These are phyloP conservation scores for Clonostachys solani DNA, from an alignment of 2,329 filamentous ascomycete species.

Conservation along the genomic window DNA sequence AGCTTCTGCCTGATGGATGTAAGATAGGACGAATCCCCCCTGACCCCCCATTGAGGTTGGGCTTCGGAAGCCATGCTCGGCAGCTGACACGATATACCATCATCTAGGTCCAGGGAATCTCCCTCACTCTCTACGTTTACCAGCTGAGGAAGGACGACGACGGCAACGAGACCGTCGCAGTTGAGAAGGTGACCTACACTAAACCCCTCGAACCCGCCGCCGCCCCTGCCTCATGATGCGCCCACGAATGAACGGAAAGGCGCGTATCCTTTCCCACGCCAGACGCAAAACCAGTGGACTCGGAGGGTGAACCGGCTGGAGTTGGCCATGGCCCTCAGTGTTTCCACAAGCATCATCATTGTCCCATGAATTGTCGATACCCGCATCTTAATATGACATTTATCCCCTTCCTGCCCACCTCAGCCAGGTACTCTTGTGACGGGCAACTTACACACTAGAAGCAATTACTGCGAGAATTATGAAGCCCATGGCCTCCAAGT, in stretches of 20 bases:
- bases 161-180: conserved; percentile 73
- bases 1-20: conserved; percentile 99
- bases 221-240: too few relatives aligned
- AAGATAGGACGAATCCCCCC: conserved; percentile 26
- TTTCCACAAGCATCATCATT: conserved; percentile 8
- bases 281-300: too few relatives aligned
- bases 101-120: conserved; percentile 85
- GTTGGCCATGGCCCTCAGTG: too few relatives aligned
- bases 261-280: too few relatives aligned
- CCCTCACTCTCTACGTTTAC: conserved; percentile 93
- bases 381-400: too few relatives aligned
- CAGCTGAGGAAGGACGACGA: conserved; percentile 74
- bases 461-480: too few relatives aligned
- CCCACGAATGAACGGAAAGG: too few relatives aligned
- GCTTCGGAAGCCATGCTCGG: neutral
- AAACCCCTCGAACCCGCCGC: conserved; percentile 59
- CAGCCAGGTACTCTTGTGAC: conserved; percentile 30
- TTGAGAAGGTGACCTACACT: conserved; percentile 83
- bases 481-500: too few relatives aligned
- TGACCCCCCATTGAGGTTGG: neutral
- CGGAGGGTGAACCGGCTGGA: too few relatives aligned
- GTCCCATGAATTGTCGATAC: too few relatives aligned
- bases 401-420: too few relatives aligned
- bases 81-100: conserved; percentile 10
- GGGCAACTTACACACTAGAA: conserved; percentile 12